Base-by-base conservation (phyloP, 257 asterid species). In the Salvia rosmarinus region DNA sequence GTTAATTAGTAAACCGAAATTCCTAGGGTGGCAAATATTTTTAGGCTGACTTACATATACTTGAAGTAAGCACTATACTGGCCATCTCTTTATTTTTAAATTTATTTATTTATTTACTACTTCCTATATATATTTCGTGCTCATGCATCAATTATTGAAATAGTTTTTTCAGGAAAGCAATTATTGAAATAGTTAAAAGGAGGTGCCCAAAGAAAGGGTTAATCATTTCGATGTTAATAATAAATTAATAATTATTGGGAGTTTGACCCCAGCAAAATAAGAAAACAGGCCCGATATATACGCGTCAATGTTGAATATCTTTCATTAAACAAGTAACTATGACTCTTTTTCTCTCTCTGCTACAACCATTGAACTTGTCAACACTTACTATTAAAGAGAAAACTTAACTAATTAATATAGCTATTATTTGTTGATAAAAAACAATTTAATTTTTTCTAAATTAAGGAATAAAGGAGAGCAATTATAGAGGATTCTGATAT, bases 241-340 rank as follows among this genome's bases (percentile, higher is more conserved):
- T 32, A 60, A 32, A 72, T 56, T 47, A 40, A 60, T 58, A 20
- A 68, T 66, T 42, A 72, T 72, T 72, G 68, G 67, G 63, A 12
- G 67, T 50, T 42, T 74, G 78, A 74, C 75, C 82, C 73, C 79
- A 28, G 42, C 62, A 44, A 13, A 55, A 49, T 62, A 55, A 43
- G 30, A 75, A 68, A 50, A 25, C 46, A 74, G 16, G 2, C 49
- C 75, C 73, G 57, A 63, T 51, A 60, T 39, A 46, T 50, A 58
- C 47, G 67, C 67, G 57, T 72, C 71, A n/a, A 68, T 21, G 55
- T 61, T 69, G 37, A 60, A 59, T 51, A 62, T 57, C 58, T 44
- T 52, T 78, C 40, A 60, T 63, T 51, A 66, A 66, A 58, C 35
- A 30, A 55, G 54, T 69, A 52, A 11, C 65, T 23, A 34, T 25